Conservation (phyloP, 176 grass and related monocot genomes). For the Paspalum notatum region DNA sequence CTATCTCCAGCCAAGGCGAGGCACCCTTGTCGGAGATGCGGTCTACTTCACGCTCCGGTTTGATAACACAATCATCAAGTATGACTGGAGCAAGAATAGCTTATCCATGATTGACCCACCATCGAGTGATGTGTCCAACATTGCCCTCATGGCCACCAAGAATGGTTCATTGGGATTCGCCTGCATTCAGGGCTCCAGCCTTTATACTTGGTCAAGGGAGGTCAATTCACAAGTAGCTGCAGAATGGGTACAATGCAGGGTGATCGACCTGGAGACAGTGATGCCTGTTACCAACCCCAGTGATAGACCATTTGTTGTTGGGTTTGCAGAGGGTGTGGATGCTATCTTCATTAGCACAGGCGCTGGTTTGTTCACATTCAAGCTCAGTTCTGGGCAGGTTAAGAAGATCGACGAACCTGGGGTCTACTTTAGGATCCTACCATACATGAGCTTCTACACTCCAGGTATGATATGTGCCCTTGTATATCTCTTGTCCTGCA, state of each 20-base stretch:
- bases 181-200: not conserved
- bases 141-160: not conserved
- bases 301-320: not conserved
- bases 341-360: not conserved
- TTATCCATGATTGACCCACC: not conserved
- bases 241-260: not conserved
- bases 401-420: not conserved
- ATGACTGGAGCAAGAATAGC: not conserved
- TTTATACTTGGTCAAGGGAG: not conserved
- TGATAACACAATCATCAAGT: not conserved
- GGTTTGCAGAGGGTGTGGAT: not conserved
- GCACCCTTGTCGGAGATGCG: not conserved
- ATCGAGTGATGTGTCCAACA: not conserved
- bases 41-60: not conserved
- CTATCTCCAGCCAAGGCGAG: no score
- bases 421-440: not conserved
- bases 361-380: not conserved
- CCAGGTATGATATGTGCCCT: not conserved
- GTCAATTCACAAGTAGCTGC: not conserved
- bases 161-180: not conserved
- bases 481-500: not conserved
- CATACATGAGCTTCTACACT: constrained; percentile 1
- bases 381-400: not conserved
- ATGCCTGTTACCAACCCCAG: not conserved
- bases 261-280: not conserved